Evolutionary conservation across 805 yeast species (phyloP).

Genomic region (Candida patagonica): DNA sequence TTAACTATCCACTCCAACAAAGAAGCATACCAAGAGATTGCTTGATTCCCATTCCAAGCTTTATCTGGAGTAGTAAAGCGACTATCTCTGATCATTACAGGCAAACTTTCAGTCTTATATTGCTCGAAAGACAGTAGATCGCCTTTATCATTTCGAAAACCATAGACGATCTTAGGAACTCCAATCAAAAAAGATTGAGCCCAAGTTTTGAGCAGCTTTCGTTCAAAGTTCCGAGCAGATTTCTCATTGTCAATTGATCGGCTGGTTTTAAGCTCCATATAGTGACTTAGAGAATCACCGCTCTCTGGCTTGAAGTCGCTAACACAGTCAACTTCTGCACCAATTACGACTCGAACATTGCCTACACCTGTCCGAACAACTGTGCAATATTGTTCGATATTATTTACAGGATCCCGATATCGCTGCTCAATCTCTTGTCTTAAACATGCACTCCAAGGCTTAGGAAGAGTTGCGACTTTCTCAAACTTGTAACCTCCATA

Average conservation of each 20-base stretch:
- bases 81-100: slow-evolving; percentile 30
- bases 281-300: slow-evolving; percentile 42
- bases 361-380: slow-evolving; percentile 87
- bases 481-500: slow-evolving; percentile 72
- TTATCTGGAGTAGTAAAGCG: slow-evolving; percentile 9
- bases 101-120: slow-evolving; percentile 68
- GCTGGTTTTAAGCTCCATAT: slow-evolving; percentile 77
- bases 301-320: slow-evolving; percentile 66
- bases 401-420: slow-evolving; percentile 48
- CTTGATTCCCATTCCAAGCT: slow-evolving; percentile 62
- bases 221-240: slow-evolving; percentile 60
- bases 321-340: slow-evolving; percentile 89
- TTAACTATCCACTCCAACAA: slow-evolving; percentile 67
- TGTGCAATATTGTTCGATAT: slow-evolving; percentile 66
- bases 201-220: slow-evolving; percentile 76
- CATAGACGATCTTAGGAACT: slow-evolving; percentile 69
- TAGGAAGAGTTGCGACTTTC: slow-evolving; percentile 58
- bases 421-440: slow-evolving; percentile 64
- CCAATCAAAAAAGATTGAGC: slow-evolving; percentile 89
- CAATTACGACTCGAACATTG: slow-evolving; percentile 52
- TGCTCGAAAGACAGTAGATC: slow-evolving; percentile 63
- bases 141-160: slow-evolving; percentile 71
- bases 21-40: slow-evolving; percentile 81
- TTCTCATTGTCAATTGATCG: slow-evolving; percentile 44
- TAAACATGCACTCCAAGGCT: slow-evolving; percentile 64